phyloP scores from a whole-genome alignment of 2,329 filamentous ascomycete species.

The Trichoderma sp. region DNA sequence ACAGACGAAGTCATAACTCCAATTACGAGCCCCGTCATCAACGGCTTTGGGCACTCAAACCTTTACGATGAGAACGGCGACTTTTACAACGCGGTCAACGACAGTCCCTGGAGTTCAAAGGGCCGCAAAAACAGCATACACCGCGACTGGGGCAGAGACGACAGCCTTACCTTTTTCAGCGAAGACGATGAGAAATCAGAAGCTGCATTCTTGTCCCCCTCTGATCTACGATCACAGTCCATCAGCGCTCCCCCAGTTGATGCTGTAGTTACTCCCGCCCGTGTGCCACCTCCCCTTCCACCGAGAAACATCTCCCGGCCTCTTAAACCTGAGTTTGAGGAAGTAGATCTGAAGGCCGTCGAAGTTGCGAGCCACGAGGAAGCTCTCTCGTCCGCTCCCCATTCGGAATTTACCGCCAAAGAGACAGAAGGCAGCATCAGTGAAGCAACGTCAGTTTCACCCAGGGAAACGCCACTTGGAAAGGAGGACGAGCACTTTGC shows the following conservation, averaged over 20 bases:
- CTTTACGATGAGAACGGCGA: neutral
- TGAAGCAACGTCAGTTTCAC: neutral
- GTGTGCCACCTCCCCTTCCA: conserved; percentile 3
- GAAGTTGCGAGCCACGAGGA: neutral
- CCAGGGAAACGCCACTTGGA: neutral
- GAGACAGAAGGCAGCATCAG: neutral
- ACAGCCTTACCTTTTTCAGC: conserved; percentile 2
- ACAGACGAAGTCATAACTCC: conserved; percentile 24
- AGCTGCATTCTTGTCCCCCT: neutral
- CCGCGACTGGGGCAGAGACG: conserved; percentile 7
- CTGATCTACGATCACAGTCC: neutral
- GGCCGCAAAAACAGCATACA: conserved; percentile 1
- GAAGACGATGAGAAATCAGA: conserved; percentile 13
- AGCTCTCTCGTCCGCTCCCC: neutral
- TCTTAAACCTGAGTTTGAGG: neutral
- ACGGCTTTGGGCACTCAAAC: neutral
- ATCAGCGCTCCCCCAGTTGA: conserved; percentile 3
- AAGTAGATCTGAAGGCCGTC: neutral
- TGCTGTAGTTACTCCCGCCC: neutral
- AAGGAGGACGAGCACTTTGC: neutral
- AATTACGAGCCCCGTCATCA: conserved; percentile 1
- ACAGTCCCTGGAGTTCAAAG: conserved; percentile 10
- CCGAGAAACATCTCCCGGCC: conserved; percentile 3
- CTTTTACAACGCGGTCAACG: conserved; percentile 4
- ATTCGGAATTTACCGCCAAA: neutral